Evolutionary conservation across 1,284 basidiomycete species (phyloP).

Genomic region (Tremellales sp.): DNA sequence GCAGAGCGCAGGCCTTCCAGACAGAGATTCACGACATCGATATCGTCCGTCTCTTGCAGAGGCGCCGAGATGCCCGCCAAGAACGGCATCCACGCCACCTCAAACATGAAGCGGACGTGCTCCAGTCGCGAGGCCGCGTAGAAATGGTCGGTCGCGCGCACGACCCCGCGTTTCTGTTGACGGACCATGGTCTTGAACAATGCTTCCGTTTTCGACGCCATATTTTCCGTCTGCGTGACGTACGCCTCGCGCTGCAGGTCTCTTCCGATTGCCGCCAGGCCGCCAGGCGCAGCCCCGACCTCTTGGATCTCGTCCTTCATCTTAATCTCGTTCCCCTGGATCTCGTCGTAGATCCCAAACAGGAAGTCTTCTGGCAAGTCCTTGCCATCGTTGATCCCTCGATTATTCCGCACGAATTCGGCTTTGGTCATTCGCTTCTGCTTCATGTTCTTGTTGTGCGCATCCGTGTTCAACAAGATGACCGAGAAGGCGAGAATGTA

Average conservation of each 20-base stretch:
- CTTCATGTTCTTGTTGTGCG: slow-evolving; percentile 90
- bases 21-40: slow-evolving; percentile 86
- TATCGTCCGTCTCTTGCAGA: slow-evolving; percentile 85
- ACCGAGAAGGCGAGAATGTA: slow-evolving; percentile 91
- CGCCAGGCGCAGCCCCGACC: slow-evolving; percentile 55
- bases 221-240: slow-evolving; percentile 85
- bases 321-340: slow-evolving; percentile 83
- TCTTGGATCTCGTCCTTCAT: slow-evolving; percentile 95
- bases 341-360: slow-evolving; percentile 77
- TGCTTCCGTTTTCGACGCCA: slow-evolving; percentile 94
- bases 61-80: slow-evolving; percentile 88
- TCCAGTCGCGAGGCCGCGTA: slow-evolving; percentile 92
- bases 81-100: slow-evolving; percentile 96
- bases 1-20: slow-evolving; percentile 90
- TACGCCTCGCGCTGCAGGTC: slow-evolving; percentile 93
- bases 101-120: slow-evolving; percentile 95
- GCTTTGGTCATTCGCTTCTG: slow-evolving; percentile 78
- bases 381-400: slow-evolving; percentile 85
- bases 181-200: slow-evolving; percentile 85
- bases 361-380: slow-evolving; percentile 84
- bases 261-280: slow-evolving; percentile 81
- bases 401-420: slow-evolving; percentile 89
- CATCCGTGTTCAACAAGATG: slow-evolving; percentile 93
- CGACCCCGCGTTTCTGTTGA: slow-evolving; percentile 67
- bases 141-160: slow-evolving; percentile 71